A percentile compares a stretch with the other conserved stretches of the same genome.
Evolutionary conservation across 805 yeast genomes (phyloP).

Genomic region (Candida argentea): DNA sequence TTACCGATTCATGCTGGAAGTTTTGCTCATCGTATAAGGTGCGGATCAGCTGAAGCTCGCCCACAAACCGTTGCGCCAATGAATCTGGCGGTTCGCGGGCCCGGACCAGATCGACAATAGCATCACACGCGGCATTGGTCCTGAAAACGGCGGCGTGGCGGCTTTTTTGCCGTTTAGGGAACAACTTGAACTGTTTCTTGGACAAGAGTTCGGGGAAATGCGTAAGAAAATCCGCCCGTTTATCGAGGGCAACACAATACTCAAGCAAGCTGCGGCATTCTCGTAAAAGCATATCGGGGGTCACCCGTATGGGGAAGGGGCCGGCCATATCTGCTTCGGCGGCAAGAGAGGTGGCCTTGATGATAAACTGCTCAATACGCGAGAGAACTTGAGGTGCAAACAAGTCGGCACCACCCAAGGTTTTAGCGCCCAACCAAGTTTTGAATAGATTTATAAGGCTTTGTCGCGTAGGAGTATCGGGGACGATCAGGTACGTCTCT

Average conservation of each 20-base stretch:
- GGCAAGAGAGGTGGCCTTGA: constrained; percentile 24
- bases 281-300: constrained; percentile 24
- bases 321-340: constrained; percentile 3
- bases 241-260: constrained; percentile 15
- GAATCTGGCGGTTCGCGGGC: constrained; percentile 15
- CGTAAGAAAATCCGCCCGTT: constrained; percentile 1
- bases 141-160: constrained; percentile 20
- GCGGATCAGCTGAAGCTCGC: constrained; percentile 12
- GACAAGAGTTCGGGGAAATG: constrained; percentile 1
- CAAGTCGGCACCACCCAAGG: constrained; percentile 23
- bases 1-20: constrained; percentile 10
- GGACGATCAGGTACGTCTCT: constrained; percentile 28
- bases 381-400: constrained; percentile 20
- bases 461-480: constrained; percentile 30
- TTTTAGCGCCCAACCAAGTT: constrained; percentile 28
- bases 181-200: constrained; percentile 1
- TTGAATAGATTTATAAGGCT: constrained; percentile 29
- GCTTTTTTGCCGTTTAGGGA: constrained; percentile 8
- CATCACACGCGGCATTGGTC: constrained; percentile 25
- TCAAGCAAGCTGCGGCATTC: constrained; percentile 28
- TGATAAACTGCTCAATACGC: constrained; percentile 29
- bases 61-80: constrained; percentile 14
- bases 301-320: constrained; percentile 1
- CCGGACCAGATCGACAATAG: constrained; percentile 12
- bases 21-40: constrained; percentile 18